Evolutionary conservation across 1,284 basidiomycete species (phyloP), one percentile per base, ranked within the genome.

Genomic region (Xerocomus amazonicus): DNA sequence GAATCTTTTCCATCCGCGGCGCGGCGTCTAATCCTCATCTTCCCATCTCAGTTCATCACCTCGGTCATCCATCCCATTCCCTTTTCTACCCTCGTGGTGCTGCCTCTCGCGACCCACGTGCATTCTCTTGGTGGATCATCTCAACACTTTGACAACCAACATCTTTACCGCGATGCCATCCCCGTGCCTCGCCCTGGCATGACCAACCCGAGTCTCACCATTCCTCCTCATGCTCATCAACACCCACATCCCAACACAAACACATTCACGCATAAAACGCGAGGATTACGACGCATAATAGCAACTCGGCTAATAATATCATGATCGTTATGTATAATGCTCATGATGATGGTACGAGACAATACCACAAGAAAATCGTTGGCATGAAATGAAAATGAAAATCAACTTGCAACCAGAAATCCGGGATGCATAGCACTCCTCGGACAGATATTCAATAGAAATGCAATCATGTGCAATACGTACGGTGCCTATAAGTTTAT

Each of bases 391-490:
- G 23, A 28, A 19, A 29, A 45, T 28, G 19, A 31, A 31, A 28
- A 29, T n/a, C n/a, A 31, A 32, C 14, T 8, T 31, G 29, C 29
- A 31, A 31, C 29, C 2, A 23, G 26, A 27, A 52, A 39, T 39
- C 28, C 41, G 23, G 17, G 16, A 14, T 32, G 45, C 48, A 45
- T 44, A 14, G 38, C 41, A 12, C 7, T 43, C 48, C 54, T 23
- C 19, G 42, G 47, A 40, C 13, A 42, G 34, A 53, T 52, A 55
- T 58, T 51, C 29, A 45, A 58, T 67, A 63, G 62, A 64, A 65
- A 60, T 66, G 50, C 47, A 27, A 50, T 50, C 63, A 62, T 67
- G 61, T 63, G 57, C 65, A 59, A 43, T 66, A 59, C 48, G 51
- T 65, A 63, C 58, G 46, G 64, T 61, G 56, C 42, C 42, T 19